Evolutionary conservation across 2,329 filamentous ascomycete species (phyloP), one percentile per base, ranked within the genome.

Genomic region (Aspergillus sp.): DNA sequence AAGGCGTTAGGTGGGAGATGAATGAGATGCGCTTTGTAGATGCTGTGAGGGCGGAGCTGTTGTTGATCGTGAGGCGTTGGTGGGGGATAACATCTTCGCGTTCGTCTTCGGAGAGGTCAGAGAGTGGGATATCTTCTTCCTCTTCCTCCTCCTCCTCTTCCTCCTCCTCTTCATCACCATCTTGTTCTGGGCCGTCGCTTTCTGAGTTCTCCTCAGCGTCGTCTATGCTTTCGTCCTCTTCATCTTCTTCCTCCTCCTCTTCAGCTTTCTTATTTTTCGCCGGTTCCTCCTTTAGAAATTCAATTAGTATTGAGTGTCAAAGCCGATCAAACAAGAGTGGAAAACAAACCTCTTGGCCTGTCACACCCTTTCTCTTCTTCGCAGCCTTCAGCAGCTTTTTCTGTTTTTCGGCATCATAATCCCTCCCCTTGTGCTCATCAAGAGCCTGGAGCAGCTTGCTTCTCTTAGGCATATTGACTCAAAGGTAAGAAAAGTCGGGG

Each of bases 31-130:
- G 91, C 70, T 90, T 89, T 61, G 96, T 83, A 12, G 91, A 87
- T 65, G 90, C 82, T 64, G 86, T 85, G 52, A 99, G 90, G 35
- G 93, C 95, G 64, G 90, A 82, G 54, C 90, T 93, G 80, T 99
- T 99, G 84, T 99, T 97, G 80, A 98, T 98, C 53, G 93, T 97
- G 64, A 97, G 87, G 68, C 92, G 90, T 73, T 95, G 91, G 78
- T 96, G 90, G 15, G 92, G 91, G 61, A 96, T 86, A 41, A 96
- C 84, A 70, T 96, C 93, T 76, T 90, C 90, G 68, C 86, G 89
- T 68, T 96, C 92, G 62, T 90, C 90, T 19, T 90, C 91, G 54
- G 90, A 82, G 43, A 89, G 87, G 68, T 97, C 93, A 33, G 91
- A 96, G 63, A 96, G 85, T 4, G 93, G 89, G 45, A 97, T 92